A percentile compares a stretch with the other conserved stretches of the same genome.
Conservation (phyloP, 2,329 filamentous ascomycete species). For the Talaromyces albobiverticillius region DNA sequence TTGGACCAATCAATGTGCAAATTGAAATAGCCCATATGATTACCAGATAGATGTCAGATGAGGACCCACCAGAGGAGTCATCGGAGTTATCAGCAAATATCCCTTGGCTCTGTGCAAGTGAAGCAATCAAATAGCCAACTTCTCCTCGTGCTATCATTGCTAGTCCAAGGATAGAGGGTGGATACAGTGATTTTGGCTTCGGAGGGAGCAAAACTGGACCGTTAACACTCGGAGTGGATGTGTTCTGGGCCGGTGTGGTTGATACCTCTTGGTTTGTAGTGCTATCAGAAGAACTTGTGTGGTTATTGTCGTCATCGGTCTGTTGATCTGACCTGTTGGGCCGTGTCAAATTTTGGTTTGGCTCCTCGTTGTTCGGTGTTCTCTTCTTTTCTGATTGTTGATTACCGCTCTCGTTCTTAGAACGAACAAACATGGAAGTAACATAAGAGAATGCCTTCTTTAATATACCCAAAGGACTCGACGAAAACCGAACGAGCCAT, state of each 20-base stretch:
- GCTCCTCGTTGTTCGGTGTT: too few relatives aligned
- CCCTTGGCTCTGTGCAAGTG: slow-evolving; percentile 58
- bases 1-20: slow-evolving; percentile 52
- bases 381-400: not conserved
- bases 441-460: not conserved
- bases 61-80: slow-evolving; percentile 8
- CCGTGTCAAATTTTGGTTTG: not conserved
- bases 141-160: slow-evolving; percentile 77
- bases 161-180: slow-evolving; percentile 62
- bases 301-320: too few relatives aligned
- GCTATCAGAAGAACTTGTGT: not conserved
- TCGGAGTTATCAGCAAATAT: slow-evolving; percentile 35
- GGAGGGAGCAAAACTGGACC: slow-evolving; percentile 21
- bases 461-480: not conserved
- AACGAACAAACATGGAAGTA: too few relatives aligned
- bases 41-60: slow-evolving; percentile 49
- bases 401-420: not conserved
- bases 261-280: slow-evolving; percentile 20
- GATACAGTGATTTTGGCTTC: slow-evolving; percentile 63
- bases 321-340: too few relatives aligned
- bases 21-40: slow-evolving; percentile 56
- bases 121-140: slow-evolving; percentile 73
- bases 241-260: too few relatives aligned
- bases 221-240: slow-evolving; percentile 9
- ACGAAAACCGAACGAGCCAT: slow-evolving; percentile 51